Base-by-base conservation (phyloP, 331 rosid genomes). In the Malus hybrid region DNA sequence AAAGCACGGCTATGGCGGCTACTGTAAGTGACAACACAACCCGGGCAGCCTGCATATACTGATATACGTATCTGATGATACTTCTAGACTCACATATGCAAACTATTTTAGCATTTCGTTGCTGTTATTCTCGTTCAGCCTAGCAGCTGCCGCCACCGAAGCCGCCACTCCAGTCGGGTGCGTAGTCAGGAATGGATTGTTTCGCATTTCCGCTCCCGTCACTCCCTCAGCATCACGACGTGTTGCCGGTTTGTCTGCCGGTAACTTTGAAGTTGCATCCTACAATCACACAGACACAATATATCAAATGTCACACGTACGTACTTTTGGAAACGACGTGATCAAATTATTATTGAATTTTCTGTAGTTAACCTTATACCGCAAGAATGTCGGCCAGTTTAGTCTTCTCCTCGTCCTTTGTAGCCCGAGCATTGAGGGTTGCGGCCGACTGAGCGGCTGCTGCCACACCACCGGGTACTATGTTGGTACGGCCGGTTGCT, bases 401-500 rank as follows among this genome's bases (percentile, higher is more conserved):
- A 3, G 87, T 86, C 77, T 88, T 86, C n/a, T 83, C 86, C 33
- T 84, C 85, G 0, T 63, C 84, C 57, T 64, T 79, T 39, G 84
- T 44, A 42, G 78, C 58, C n/a, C 89, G 81, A 66, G 91, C 87
- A 78, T 86, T 88, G 56, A 78, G 82, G n/a, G 86, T 85, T 26
- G 96, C 91, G 0, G 96, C 91, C 0, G 89, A 90, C 55, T 90
- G 90, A 1, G 96, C 93, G 0, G 89, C 88, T 0, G 91, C 90
- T 0, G 91, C 91, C 19, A 90, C 90, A 33, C 93, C 89, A 1
- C 89, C 89, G 0, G 90, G 90, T 28, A 88, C 84, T 12, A 87
- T 85, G 84, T 71, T 84, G 39, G 87, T 88, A 6, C 88, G 81
- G 0, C 96, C 88, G 0, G 89, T 87, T 56, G 91, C 93, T 76